Percentiles rank a stretch among this genome's conserved stretches.
phyloP scores from a whole-genome alignment of 108 stramenopile genomes.

The Discostella pseudostelligera region DNA sequence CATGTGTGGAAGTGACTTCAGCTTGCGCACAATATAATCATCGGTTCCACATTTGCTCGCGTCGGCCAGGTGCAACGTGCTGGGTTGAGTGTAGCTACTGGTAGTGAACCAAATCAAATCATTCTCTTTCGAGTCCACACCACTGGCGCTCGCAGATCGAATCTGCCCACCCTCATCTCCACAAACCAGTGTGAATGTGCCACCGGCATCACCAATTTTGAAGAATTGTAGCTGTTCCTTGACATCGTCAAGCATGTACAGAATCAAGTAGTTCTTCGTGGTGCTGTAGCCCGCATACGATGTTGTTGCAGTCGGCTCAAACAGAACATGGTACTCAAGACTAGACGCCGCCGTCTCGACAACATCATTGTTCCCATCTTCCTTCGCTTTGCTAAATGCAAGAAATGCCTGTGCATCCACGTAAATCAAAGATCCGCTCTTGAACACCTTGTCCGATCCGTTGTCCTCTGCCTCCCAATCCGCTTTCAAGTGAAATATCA shows the following conservation, averaged over 20 bases:
- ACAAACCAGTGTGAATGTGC: conserved; percentile 50
- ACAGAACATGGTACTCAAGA: conserved; percentile 62
- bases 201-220: conserved; percentile 62
- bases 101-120: conserved; percentile 79
- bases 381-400: conserved; percentile 52
- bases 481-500: conserved; percentile 70
- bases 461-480: conserved; percentile 75
- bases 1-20: conserved; percentile 68
- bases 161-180: conserved; percentile 66
- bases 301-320: conserved; percentile 73
- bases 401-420: conserved; percentile 58
- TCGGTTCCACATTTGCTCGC: conserved; percentile 53
- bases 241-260: conserved; percentile 80
- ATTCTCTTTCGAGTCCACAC: conserved; percentile 60
- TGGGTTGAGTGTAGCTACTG: conserved; percentile 67
- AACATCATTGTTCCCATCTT: conserved; percentile 38
- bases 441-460: conserved; percentile 52
- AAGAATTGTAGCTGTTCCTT: conserved; percentile 77
- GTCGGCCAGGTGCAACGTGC: conserved; percentile 70
- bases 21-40: conserved; percentile 46
- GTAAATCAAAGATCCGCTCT: conserved; percentile 70
- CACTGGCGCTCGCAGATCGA: conserved; percentile 54
- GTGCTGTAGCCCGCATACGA: conserved; percentile 67
- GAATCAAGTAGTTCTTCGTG: conserved; percentile 82
- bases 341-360: conserved; percentile 16